Evolutionary conservation across 2,329 filamentous ascomycete species (phyloP), one percentile per base, ranked within the genome.

Genomic region (Tolypocladium capitatum): DNA sequence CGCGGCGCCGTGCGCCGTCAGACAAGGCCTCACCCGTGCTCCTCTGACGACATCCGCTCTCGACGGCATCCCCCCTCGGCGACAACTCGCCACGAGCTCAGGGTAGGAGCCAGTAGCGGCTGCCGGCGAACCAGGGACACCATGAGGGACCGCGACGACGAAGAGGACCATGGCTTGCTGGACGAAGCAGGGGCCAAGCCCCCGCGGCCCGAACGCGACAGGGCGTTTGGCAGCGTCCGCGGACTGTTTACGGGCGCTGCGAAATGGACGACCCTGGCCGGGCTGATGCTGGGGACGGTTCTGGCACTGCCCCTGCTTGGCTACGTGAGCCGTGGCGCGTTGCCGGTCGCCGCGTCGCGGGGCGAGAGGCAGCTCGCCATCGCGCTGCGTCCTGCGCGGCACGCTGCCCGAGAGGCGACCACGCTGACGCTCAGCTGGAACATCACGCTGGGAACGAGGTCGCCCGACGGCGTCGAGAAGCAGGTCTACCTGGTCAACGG

Each of bases 401-500:
- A 56, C 43, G 31, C n/a, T 11, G 31, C 41, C 7, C 48, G 54
- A 31, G 38, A 46, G 24, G 48, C 52, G 11, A 49, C 46, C 18
- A 54, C 53, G 2, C 46, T 55, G 7, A 43, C 46, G 3, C 53
- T 57, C 38, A 42, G 53, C 16, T 57, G 55, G 55, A 54, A 53
- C 41, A 43, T 57, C 18, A 56, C 53, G 0, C n/a, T 48, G 14
- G 54, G 50, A 7, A 36, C 20, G 4, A 47, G 47, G 34, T 36
- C 51, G 13, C 56, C 56, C 4, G 56, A 58, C 18, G 55, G 55
- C 1, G 57, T 59, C 21, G 48, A 55, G 49, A 59, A 58, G 48
- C 45, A 47, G 30, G 55, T 59, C 4, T 59, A 57, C 45, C 54
- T 57, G 8, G 50, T 59, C 11, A 59, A 59, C 24, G 54, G 57